Percentiles rank a stretch among this genome's conserved stretches.
Evolutionary conservation across 805 yeast species (phyloP).

Genomic region (Sugiyamaella americana): DNA sequence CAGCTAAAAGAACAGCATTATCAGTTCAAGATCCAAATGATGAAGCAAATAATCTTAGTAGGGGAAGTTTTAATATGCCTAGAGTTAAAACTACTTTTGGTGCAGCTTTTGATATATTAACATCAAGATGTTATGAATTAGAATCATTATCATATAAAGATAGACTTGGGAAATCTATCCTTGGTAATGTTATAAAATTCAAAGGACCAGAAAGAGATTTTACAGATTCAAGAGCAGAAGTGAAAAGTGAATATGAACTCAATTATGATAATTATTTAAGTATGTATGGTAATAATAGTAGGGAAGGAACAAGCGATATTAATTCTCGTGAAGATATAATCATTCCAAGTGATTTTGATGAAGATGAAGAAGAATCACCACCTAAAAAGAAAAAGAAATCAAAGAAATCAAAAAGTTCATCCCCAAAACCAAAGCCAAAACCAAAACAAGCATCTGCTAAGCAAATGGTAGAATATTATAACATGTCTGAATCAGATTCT

Average conservation of each 20-base stretch:
- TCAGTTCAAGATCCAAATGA: slow-evolving; percentile 90
- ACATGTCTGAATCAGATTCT: neutral
- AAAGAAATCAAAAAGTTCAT: neutral
- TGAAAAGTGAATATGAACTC: neutral
- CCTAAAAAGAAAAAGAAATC: neutral
- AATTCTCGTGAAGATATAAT: neutral
- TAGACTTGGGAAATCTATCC: slow-evolving; percentile 63
- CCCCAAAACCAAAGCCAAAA: neutral
- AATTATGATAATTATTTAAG: neutral
- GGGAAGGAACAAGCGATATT: too few relatives aligned
- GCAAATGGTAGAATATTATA: neutral
- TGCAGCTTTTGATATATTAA: slow-evolving; percentile 76
- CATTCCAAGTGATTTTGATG: neutral
- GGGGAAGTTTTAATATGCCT: slow-evolving; percentile 76
- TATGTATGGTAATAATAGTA: neutral
- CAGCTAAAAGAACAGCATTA: slow-evolving; percentile 52
- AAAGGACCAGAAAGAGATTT: slow-evolving; percentile 64
- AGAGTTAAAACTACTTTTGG: slow-evolving; percentile 80
- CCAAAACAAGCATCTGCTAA: neutral
- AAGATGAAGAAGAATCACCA: neutral
- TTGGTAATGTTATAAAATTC: slow-evolving; percentile 74
- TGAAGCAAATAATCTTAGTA: slow-evolving; percentile 69
- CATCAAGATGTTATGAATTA: slow-evolving; percentile 69
- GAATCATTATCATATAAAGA: slow-evolving; percentile 58
- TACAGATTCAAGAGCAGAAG: slow-evolving; percentile 7